These are phyloP conservation scores for Luzula sylvatica DNA, from an alignment of 176 grass and related monocot species.

Conservation along the genomic window DNA sequence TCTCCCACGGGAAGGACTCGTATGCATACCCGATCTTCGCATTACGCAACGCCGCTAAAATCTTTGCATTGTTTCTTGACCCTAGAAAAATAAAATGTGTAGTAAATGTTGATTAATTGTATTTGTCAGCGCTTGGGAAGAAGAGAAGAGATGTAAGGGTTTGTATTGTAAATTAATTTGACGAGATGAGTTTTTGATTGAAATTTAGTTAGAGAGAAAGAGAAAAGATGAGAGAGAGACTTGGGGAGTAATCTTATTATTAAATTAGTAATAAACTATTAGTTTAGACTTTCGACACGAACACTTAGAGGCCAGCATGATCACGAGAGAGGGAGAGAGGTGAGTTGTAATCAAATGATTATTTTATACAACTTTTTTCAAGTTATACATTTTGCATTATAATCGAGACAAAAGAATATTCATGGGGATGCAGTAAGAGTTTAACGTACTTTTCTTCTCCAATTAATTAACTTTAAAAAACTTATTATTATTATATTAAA, in stretches of 20 bases:
- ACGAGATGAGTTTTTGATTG: background rate
- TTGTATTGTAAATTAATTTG: constrained; percentile 17
- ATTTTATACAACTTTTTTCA: constrained; percentile 10
- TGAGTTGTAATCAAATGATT: constrained; percentile 14
- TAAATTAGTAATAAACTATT: background rate
- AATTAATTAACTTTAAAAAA: too few relatives aligned
- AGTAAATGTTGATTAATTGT: constrained; percentile 2
- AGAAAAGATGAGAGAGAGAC: constrained; percentile 1
- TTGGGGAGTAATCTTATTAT: constrained; percentile 2
- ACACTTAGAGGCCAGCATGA: background rate
- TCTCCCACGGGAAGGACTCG: constrained; percentile 77
- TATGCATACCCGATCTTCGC: constrained; percentile 41
- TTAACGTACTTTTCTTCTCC: too few relatives aligned
- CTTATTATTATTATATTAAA: too few relatives aligned
- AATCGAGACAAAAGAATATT: too few relatives aligned
- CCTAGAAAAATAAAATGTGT: background rate
- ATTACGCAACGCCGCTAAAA: constrained; percentile 36
- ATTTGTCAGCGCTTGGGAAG: constrained; percentile 9
- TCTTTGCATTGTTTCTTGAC: constrained; percentile 35
- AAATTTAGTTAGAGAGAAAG: background rate
- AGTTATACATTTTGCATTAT: too few relatives aligned
- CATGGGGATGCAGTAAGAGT: too few relatives aligned
- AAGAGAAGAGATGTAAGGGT: background rate
- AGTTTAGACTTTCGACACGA: background rate
- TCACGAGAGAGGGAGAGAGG: background rate